phyloP scores from a whole-genome alignment of 305 asterid genomes.

The Ruellia speciosa region DNA sequence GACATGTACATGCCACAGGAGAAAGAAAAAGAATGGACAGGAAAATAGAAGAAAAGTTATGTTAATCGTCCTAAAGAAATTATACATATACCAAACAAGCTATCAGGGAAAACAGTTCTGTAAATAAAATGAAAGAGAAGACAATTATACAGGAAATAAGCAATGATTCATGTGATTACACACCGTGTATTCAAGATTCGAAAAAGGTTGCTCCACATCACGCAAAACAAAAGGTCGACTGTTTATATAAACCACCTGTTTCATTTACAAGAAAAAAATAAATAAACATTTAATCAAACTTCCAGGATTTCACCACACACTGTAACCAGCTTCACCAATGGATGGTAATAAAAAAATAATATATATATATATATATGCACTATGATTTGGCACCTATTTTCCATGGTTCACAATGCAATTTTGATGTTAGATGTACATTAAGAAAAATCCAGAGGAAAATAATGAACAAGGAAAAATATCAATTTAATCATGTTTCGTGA shows the following conservation, averaged over 20 bases:
- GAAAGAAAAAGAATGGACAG: neutral
- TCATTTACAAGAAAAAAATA: constrained; percentile 23
- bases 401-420: constrained; percentile 18
- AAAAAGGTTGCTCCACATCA: constrained; percentile 92
- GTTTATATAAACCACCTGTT: constrained; percentile 87
- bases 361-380: no score
- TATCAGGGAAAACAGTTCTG: no score
- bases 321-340: neutral
- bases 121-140: no score
- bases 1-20: constrained; percentile 14
- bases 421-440: neutral
- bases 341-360: no score
- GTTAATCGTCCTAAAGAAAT: no score
- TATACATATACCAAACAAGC: no score
- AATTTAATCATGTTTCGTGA: neutral
- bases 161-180: constrained; percentile 26
- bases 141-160: neutral
- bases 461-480: neutral
- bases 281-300: neutral
- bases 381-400: neutral
- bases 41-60: no score
- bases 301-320: neutral
- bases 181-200: constrained; percentile 98
- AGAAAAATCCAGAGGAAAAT: neutral
- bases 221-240: constrained; percentile 98